Conservation (phyloP, 495 filamentous ascomycete genomes). For the Hypoxylon perforatum region DNA sequence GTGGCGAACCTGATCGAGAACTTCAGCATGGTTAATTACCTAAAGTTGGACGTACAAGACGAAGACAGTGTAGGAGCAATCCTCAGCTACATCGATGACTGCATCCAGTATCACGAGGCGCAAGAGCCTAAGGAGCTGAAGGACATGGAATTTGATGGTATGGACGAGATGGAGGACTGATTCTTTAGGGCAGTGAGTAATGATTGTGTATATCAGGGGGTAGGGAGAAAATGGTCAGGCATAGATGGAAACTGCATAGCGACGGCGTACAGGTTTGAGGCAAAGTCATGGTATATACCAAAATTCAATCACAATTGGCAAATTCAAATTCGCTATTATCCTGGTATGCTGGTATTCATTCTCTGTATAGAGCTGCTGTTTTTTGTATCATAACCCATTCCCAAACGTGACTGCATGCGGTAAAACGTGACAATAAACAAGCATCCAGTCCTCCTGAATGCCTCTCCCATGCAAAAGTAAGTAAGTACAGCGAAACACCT, state of each 20-base stretch:
- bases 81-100: constrained; percentile 97
- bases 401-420: constrained; percentile 11
- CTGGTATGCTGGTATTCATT: constrained; percentile 23
- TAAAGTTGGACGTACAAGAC: constrained; percentile 88
- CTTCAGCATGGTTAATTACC: constrained; percentile 96
- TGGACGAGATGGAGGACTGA: constrained; percentile 54
- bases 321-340: constrained; percentile 7
- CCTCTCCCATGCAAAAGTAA: not conserved
- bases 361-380: constrained; percentile 16
- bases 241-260: constrained; percentile 41
- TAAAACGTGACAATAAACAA: constrained; percentile 17
- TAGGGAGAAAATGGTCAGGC: not conserved
- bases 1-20: constrained; percentile 92
- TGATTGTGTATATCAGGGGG: not conserved
- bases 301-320: constrained; percentile 15
- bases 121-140: constrained; percentile 91
- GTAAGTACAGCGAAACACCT: too few species aligned
- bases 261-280: constrained; percentile 38
- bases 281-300: constrained; percentile 36
- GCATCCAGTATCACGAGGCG: constrained; percentile 94
- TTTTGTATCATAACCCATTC: constrained; percentile 24
- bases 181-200: not conserved
- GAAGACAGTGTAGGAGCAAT: constrained; percentile 92
- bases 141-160: constrained; percentile 76
- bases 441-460: constrained; percentile 1